Conservation (phyloP, 202 grass and related monocot species). For the Panicum virgatum region DNA sequence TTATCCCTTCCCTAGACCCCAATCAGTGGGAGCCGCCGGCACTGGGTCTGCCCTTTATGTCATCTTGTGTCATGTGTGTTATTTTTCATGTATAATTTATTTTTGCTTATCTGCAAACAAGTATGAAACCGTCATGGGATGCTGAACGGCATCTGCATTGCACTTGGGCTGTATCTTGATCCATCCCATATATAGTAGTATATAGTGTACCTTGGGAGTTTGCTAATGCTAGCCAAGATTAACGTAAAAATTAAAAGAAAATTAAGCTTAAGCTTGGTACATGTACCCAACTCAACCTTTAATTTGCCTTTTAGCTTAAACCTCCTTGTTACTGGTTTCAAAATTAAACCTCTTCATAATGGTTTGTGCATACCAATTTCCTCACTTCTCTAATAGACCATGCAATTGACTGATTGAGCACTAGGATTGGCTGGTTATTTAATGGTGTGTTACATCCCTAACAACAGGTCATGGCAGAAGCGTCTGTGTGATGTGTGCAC, state of each 20-base stretch:
- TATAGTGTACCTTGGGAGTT: conserved; percentile 9
- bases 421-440: conserved; percentile 11
- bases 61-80: neutral
- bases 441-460: conserved; percentile 33
- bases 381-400: neutral
- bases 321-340: neutral
- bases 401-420: neutral
- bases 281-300: neutral
- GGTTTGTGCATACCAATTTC: neutral
- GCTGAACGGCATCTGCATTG: neutral
- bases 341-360: neutral
- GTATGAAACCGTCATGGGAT: neutral
- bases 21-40: too few species aligned
- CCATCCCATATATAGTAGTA: neutral
- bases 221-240: conserved; percentile 10
- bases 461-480: conserved; percentile 95
- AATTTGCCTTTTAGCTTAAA: conserved; percentile 3
- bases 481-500: conserved; percentile 86
- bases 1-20: too few species aligned
- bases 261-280: conserved; percentile 27
- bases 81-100: conserved; percentile 7
- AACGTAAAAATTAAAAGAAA: neutral
- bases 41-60: too few species aligned
- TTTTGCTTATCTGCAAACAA: neutral
- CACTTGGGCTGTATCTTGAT: neutral